Percentiles rank a stretch among this genome's conserved stretches.
phyloP scores from a whole-genome alignment of 1,284 basidiomycete genomes.

The Microbotryum scabiosae region DNA sequence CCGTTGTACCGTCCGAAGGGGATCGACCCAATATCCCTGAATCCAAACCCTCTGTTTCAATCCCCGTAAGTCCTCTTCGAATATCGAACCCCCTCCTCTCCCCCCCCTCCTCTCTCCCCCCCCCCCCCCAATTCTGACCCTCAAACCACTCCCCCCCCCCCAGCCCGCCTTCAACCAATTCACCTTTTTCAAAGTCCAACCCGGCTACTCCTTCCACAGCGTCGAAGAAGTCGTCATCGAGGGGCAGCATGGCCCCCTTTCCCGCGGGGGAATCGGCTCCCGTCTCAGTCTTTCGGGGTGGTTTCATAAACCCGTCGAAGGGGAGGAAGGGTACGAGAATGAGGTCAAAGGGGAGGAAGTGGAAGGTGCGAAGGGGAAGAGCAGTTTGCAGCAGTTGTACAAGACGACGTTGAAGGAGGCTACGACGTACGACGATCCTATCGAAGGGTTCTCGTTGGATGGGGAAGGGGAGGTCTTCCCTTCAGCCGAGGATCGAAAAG shows the following conservation, averaged over 20 bases:
- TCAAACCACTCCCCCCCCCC: not conserved
- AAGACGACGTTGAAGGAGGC: constrained; percentile 23
- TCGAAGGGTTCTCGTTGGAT: not conserved
- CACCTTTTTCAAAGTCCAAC: constrained; percentile 75
- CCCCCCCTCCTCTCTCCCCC: too few species aligned
- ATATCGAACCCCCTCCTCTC: constrained; percentile 39
- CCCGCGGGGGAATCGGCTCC: constrained; percentile 54
- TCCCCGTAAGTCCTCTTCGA: constrained; percentile 9
- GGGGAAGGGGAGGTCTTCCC: constrained; percentile 2
- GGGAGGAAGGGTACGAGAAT: constrained; percentile 74
- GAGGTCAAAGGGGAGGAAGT: constrained; percentile 43
- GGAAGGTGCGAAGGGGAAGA: constrained; percentile 60
- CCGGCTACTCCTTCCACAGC: constrained; percentile 86
- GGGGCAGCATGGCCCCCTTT: constrained; percentile 50
- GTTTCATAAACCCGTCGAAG: constrained; percentile 84
- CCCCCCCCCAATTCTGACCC: constrained; percentile 47
- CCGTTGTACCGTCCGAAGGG: constrained; percentile 43
- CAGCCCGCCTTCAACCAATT: constrained; percentile 89
- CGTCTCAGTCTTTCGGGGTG: constrained; percentile 83
- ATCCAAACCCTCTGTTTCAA: constrained; percentile 27
- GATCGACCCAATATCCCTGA: constrained; percentile 33
- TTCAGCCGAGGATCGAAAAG: constrained; percentile 27
- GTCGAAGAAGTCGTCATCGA: constrained; percentile 88
- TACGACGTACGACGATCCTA: constrained; percentile 1
- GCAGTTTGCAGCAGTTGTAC: constrained; percentile 49